Conservation (phyloP, 2,329 filamentous ascomycete species). For the Verticillium nonalfalfae region DNA sequence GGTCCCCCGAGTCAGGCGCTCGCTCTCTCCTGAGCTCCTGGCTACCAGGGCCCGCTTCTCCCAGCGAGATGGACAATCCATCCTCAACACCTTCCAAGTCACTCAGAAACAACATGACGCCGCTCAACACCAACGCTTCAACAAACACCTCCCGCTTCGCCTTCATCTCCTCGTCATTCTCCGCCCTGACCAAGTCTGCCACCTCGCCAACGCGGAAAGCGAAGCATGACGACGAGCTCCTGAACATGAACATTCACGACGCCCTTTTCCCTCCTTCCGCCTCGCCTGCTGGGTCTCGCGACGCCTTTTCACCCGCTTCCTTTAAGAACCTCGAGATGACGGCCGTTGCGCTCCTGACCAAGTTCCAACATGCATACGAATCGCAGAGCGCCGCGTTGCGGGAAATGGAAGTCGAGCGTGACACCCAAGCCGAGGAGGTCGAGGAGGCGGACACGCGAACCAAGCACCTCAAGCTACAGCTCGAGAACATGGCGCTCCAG, state of each 20-base stretch:
- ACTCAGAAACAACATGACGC: conserved; percentile 15
- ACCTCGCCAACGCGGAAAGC: conserved; percentile 15
- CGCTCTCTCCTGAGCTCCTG: conserved; percentile 22
- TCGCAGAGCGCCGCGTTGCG: conserved; percentile 40
- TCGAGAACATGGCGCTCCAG: conserved; percentile 51
- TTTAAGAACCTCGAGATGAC: conserved; percentile 57
- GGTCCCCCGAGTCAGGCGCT: conserved; percentile 17
- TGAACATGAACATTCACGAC: conserved; percentile 47
- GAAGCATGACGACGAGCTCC: conserved; percentile 39
- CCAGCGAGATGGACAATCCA: conserved; percentile 14
- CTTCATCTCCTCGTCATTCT: conserved; percentile 39
- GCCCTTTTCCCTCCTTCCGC: conserved; percentile 43
- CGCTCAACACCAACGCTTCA: conserved; percentile 22
- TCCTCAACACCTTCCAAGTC: conserved; percentile 6
- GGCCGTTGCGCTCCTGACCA: conserved; percentile 46
- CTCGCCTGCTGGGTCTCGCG: conserved; percentile 29
- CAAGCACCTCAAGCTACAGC: conserved; percentile 49
- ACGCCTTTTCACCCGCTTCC: conserved; percentile 50
- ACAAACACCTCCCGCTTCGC: conserved; percentile 33
- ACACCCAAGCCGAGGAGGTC: conserved; percentile 46
- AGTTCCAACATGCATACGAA: conserved; percentile 54
- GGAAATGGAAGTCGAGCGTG: conserved; percentile 47
- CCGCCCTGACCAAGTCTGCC: conserved; percentile 32
- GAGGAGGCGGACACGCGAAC: conserved; percentile 47
- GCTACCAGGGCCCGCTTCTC: conserved; percentile 21